Evolutionary conservation across 2,329 filamentous ascomycete genomes (phyloP).

Genomic region (Aaosphaeria arxii): DNA sequence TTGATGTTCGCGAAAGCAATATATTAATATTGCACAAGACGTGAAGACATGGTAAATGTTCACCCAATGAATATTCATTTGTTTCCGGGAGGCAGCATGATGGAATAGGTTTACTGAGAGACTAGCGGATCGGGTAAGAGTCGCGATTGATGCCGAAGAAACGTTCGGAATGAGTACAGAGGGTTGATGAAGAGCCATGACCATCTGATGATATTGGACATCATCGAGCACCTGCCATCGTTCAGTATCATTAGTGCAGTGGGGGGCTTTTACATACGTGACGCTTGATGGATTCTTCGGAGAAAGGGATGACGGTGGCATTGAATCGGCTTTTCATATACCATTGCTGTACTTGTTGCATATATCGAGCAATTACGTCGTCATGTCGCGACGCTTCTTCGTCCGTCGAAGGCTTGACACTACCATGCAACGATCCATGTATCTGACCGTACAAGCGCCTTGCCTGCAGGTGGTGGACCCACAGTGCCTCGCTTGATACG

Average conservation of each 20-base stretch:
- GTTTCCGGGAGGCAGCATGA: neutral
- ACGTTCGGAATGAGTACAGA: neutral
- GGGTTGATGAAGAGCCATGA: neutral
- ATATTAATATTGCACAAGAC: neutral
- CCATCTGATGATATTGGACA: neutral
- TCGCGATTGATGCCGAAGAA: neutral
- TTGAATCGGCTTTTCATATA: neutral
- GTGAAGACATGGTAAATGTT: neutral
- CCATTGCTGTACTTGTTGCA: neutral
- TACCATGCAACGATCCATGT: neutral
- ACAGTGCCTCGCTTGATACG: neutral
- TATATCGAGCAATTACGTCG: neutral
- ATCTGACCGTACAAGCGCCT: neutral
- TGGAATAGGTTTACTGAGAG: neutral
- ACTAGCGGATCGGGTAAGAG: neutral
- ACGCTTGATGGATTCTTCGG: neutral
- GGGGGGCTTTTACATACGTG: neutral
- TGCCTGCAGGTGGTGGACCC: neutral
- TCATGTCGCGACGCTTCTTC: neutral
- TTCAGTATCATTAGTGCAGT: no score
- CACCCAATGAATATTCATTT: neutral
- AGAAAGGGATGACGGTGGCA: neutral
- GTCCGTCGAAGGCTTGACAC: neutral
- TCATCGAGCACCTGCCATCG: neutral
- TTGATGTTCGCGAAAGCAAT: neutral